These are phyloP conservation scores for Mallotus nudiflorus DNA, from an alignment of 345 rosid genomes.

Conservation along the genomic window DNA sequence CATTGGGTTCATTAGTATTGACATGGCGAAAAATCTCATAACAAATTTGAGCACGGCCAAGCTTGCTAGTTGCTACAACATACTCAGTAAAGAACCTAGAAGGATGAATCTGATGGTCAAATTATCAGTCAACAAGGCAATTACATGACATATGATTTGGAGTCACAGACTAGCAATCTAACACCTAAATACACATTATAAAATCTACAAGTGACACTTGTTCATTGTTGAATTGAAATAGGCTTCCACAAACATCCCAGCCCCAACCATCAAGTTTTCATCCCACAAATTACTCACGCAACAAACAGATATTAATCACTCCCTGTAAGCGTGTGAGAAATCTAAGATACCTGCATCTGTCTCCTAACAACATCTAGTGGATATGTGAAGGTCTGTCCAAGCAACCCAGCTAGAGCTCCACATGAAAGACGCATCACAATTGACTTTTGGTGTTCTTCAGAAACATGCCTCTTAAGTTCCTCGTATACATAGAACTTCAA, in stretches of 20 bases:
- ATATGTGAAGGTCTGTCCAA: conserved; percentile 94
- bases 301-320: background rate
- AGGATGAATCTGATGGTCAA: background rate
- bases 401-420: conserved; percentile 93
- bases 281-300: background rate
- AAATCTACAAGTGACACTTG: background rate
- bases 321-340: background rate
- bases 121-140: background rate
- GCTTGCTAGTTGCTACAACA: too few relatives aligned
- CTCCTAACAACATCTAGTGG: conserved; percentile 97
- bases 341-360: conserved; percentile 92
- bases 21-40: conserved; percentile 1
- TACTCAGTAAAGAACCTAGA: too few relatives aligned
- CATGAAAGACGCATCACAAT: conserved; percentile 84
- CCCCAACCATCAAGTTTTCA: background rate
- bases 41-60: background rate
- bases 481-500: conserved; percentile 92
- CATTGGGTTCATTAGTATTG: too few relatives aligned
- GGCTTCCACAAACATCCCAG: background rate
- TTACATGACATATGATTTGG: background rate
- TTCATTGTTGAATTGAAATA: background rate
- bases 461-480: conserved; percentile 85
- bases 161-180: background rate
- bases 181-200: background rate
- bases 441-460: conserved; percentile 89